phyloP scores from a whole-genome alignment of 257 asterid species.

The Nicotiana tabacum region DNA sequence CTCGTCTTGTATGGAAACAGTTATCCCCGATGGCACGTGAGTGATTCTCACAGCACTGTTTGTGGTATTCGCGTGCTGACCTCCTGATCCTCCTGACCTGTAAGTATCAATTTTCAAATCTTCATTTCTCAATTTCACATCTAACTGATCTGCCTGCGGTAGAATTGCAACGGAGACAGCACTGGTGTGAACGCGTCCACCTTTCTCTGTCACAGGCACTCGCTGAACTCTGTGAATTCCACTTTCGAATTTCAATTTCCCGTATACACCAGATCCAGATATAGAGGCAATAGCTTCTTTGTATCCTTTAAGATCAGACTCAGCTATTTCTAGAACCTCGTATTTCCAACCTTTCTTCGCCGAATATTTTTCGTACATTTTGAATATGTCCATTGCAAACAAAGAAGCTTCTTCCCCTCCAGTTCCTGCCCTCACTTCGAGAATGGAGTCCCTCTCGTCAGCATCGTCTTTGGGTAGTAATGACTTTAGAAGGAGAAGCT shows the following conservation, averaged over 20 bases:
- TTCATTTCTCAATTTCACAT: conserved; percentile 69
- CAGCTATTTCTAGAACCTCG: conserved; percentile 72
- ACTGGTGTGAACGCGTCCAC: conserved; percentile 95
- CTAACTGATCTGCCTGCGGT: conserved; percentile 99
- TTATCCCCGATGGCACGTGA: conserved; percentile 80
- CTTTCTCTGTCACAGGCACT: conserved; percentile 92
- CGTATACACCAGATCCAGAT: conserved; percentile 84
- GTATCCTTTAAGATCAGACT: conserved; percentile 80
- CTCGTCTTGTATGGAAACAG: conserved; percentile 87
- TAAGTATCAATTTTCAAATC: conserved; percentile 87
- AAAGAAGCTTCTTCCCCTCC: conserved; percentile 98
- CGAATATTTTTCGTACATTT: conserved; percentile 87
- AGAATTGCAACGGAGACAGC: conserved; percentile 92
- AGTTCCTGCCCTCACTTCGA: conserved; percentile 97
- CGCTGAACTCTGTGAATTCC: conserved; percentile 99
- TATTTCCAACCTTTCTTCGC: conserved; percentile 80
- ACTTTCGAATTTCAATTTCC: conserved; percentile 92
- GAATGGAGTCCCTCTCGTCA: conserved; percentile 86
- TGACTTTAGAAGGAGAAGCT: conserved; percentile 58
- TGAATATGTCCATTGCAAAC: conserved; percentile 93
- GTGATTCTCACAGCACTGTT: conserved; percentile 96
- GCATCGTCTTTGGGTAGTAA: conserved; percentile 93
- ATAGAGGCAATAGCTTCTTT: conserved; percentile 98
- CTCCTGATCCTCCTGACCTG: conserved; percentile 96
- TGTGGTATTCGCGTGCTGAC: conserved; percentile 92